Evolutionary conservation across 2,329 filamentous ascomycete species (phyloP), one percentile per base, ranked within the genome.

Genomic region (Microdochium bolleyi): DNA sequence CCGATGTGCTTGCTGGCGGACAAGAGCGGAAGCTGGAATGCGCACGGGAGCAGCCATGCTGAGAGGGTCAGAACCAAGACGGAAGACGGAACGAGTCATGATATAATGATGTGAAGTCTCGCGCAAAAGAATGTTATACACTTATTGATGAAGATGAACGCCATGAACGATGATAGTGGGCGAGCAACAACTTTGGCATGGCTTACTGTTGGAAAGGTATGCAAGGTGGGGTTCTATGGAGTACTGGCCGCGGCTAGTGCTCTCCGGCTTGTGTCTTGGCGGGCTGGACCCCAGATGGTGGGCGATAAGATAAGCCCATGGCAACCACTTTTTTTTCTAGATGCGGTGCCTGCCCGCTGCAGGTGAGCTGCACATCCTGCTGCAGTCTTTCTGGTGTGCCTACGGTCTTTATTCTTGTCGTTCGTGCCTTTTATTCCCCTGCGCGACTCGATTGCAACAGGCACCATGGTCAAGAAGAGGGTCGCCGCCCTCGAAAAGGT

Each of bases 401-500:
- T 21, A 30, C 5, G 27, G 11, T 5, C 27, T 19, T 8, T 46
- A 7, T 22, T 19, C 19, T 46, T 46, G 16, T 19, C 9, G 21
- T 24, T 3, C 22, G 41, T 19, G 22, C 41, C 41, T 7, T 46
- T 16, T 19, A 16, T 14, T 19, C 16, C 3, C 7, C 34, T 9
- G 7, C 13, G 4, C 13, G n/a, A 5, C 34, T 38, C 34, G n/a
- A 38, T 16, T 19, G 21, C 50, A 53, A 27, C 21, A 19, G 30
- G 10, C 53, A 70, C 56, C 48, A 94, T 90, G 84, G 88, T 84
- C 55, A 96, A 96, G 73, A 82, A 91, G 69, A 95, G 94, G 74
- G 81, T 96, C 54, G 89, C 88, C 53, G 92, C 92, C 56, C 84
- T 96, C 70, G 92, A 96, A 73, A 96, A 96, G 79, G 84, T 96